These are phyloP conservation scores for Talaromyces wortmannii DNA, from an alignment of 495 filamentous ascomycete genomes.

Conservation along the genomic window DNA sequence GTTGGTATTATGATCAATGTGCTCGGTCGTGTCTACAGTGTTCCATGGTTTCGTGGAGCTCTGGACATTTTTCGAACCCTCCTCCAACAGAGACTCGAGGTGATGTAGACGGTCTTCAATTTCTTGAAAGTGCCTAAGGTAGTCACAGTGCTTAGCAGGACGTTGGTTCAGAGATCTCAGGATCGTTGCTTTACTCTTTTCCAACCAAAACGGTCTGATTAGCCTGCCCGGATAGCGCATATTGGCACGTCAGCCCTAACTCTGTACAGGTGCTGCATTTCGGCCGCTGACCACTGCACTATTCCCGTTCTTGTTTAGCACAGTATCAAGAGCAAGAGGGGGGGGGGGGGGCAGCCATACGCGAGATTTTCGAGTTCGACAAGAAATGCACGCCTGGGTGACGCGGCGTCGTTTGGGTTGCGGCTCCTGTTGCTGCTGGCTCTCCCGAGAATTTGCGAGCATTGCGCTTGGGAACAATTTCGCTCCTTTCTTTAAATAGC, in stretches of 20 bases:
- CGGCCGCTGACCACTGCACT: conserved; percentile 38
- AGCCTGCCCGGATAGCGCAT: not conserved
- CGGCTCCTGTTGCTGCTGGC: not conserved
- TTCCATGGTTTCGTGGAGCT: not conserved
- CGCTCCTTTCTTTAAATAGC: not conserved
- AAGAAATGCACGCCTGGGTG: conserved; percentile 35
- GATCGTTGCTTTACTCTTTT: not conserved
- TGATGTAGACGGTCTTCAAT: not conserved
- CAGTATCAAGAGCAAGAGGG: not conserved
- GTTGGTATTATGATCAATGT: not conserved
- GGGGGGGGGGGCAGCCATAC: conserved; percentile 13
- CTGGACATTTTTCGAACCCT: not conserved
- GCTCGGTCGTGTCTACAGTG: not conserved
- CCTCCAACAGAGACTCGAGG: not conserved
- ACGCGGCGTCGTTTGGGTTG: conserved; percentile 24
- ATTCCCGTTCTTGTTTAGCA: not conserved
- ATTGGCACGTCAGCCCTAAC: conserved; percentile 16
- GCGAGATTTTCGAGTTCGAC: conserved; percentile 37
- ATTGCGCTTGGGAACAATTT: not conserved
- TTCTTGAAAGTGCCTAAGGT: not conserved
- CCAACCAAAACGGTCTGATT: not conserved
- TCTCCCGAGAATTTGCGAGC: not conserved
- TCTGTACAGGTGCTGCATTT: conserved; percentile 34
- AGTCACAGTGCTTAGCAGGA: not conserved
- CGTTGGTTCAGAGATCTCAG: not conserved